A percentile compares a stretch with the other conserved stretches of the same genome.
Conservation (phyloP, 495 filamentous ascomycete genomes). For the Penicilliopsis zonata region DNA sequence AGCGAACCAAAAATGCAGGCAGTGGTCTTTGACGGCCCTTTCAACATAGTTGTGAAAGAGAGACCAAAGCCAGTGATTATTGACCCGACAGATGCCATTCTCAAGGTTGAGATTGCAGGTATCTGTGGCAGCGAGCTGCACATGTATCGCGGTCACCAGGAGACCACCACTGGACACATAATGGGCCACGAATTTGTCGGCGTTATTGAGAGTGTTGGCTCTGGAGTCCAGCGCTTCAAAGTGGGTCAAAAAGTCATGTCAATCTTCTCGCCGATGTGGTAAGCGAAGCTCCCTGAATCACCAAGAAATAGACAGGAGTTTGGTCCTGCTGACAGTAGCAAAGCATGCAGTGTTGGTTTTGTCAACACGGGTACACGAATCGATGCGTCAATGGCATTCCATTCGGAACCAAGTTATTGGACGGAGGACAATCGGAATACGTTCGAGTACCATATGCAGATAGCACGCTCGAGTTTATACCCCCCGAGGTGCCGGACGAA, state of each 20-base stretch:
- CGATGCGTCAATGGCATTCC: constrained; percentile 53
- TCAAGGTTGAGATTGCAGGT: constrained; percentile 65
- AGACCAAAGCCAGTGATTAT: constrained; percentile 53
- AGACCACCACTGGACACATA: constrained; percentile 51
- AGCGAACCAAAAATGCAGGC: too few relatives aligned
- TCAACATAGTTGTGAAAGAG: constrained; percentile 26
- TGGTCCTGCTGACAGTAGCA: not conserved
- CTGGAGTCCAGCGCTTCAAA: constrained; percentile 38
- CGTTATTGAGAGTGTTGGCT: constrained; percentile 10
- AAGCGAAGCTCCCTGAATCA: not conserved
- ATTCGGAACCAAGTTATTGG: constrained; percentile 57
- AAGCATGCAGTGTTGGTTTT: constrained; percentile 2
- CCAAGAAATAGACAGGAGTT: not conserved
- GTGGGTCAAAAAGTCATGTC: constrained; percentile 42
- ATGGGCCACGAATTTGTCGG: constrained; percentile 33
- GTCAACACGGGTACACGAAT: constrained; percentile 54
- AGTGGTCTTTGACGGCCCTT: constrained; percentile 18
- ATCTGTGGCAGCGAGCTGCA: constrained; percentile 55
- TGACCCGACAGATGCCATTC: constrained; percentile 61
- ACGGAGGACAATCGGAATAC: constrained; percentile 83
- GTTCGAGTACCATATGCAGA: constrained; percentile 75
- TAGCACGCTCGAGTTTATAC: constrained; percentile 57
- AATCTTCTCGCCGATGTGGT: constrained; percentile 1
- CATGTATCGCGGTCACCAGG: constrained; percentile 17
- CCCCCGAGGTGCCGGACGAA: too few relatives aligned